These are phyloP conservation scores for Cenchrus purpureus DNA, from an alignment of 176 grass and related monocot species.

Conservation along the genomic window DNA sequence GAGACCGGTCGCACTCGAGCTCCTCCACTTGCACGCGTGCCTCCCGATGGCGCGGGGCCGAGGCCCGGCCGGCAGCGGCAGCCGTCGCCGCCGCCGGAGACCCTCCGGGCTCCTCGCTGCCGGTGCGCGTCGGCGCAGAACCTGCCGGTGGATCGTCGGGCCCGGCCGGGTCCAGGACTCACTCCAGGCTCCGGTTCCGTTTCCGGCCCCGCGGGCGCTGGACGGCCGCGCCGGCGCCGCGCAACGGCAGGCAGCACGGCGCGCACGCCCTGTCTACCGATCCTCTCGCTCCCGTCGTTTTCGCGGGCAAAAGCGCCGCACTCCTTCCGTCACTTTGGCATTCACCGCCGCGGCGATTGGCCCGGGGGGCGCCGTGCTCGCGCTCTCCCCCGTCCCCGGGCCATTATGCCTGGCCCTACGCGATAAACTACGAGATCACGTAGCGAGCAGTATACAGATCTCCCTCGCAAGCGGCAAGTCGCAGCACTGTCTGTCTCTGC, in stretches of 20 bases:
- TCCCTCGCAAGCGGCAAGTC: background rate
- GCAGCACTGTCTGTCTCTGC: background rate
- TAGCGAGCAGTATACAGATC: background rate
- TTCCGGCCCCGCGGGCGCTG: too few relatives aligned
- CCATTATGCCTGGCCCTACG: background rate
- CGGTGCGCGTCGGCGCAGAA: background rate
- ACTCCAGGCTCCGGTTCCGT: background rate
- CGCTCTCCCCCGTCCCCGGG: too few relatives aligned
- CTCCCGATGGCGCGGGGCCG: background rate
- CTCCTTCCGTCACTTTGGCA: constrained; percentile 42
- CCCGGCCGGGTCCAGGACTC: background rate
- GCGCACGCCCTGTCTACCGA: background rate
- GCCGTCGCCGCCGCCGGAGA: background rate
- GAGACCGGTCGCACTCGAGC: background rate
- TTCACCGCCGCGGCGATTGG: constrained; percentile 26
- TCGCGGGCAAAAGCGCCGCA: constrained; percentile 42
- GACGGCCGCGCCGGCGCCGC: background rate
- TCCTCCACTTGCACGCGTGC: background rate
- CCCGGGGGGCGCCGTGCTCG: too few relatives aligned
- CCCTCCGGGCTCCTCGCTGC: background rate
- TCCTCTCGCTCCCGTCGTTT: constrained; percentile 29
- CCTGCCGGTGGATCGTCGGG: background rate
- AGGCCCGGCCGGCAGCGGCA: too few relatives aligned
- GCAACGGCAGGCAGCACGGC: background rate
- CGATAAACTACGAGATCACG: background rate